Percentiles rank a stretch among this genome's conserved stretches.
These are phyloP conservation scores for Aspergillus fumigatiaffinis DNA, from an alignment of 2,329 filamentous ascomycete genomes.

Conservation along the genomic window DNA sequence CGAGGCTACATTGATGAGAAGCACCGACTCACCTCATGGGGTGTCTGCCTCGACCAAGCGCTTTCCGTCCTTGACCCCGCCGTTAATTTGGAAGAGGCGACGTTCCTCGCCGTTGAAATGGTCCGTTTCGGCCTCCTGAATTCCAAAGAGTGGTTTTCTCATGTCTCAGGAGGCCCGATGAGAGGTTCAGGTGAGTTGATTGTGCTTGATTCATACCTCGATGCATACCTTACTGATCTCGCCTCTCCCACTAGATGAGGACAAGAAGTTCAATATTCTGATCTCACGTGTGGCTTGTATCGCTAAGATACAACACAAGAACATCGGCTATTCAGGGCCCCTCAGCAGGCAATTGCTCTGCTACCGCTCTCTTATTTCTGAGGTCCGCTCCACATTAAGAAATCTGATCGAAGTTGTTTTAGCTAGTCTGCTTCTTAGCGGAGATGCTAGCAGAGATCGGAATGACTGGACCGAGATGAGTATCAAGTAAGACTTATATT, in stretches of 20 bases:
- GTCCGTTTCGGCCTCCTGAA: constrained; percentile 75
- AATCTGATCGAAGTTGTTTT: constrained; percentile 81
- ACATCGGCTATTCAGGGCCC: constrained; percentile 89
- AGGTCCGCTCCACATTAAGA: constrained; percentile 73
- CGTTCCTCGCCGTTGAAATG: constrained; percentile 81
- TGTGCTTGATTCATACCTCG: neutral
- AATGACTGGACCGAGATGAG: constrained; percentile 66
- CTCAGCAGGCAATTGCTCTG: constrained; percentile 84
- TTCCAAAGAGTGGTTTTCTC: constrained; percentile 59
- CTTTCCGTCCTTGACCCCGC: constrained; percentile 58
- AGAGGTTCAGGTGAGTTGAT: constrained; percentile 48
- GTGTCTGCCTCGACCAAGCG: constrained; percentile 69
- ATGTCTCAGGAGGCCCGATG: constrained; percentile 56
- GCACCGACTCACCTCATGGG: constrained; percentile 81
- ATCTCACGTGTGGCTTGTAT: constrained; percentile 84
- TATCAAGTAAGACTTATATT: constrained; percentile 56
- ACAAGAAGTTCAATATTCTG: constrained; percentile 73
- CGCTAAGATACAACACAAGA: constrained; percentile 74
- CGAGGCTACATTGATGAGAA: constrained; percentile 75
- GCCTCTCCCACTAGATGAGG: constrained; percentile 56
- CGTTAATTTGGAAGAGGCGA: constrained; percentile 67
- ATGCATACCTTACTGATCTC: constrained; percentile 7
- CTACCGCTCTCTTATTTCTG: constrained; percentile 78
- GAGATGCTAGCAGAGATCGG: constrained; percentile 68
- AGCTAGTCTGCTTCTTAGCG: constrained; percentile 74